phyloP scores from a whole-genome alignment of 2,329 filamentous ascomycete genomes.

The Fonsecaea erecta region DNA sequence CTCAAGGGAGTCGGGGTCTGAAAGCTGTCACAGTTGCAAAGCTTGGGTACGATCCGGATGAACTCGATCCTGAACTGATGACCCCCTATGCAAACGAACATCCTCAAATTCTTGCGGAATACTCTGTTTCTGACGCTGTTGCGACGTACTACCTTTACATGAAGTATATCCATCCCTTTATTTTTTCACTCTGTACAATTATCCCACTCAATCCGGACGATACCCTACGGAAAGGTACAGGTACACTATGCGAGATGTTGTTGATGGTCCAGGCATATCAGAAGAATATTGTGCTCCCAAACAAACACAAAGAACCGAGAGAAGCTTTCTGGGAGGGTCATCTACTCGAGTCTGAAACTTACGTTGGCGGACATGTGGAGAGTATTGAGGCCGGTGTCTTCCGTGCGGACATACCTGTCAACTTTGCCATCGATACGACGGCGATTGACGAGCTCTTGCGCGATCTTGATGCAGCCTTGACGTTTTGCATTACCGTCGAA shows the following conservation, averaged over 20 bases:
- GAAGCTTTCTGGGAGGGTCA: slow-evolving; percentile 98
- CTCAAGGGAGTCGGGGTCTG: slow-evolving; percentile 93
- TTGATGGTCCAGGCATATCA: slow-evolving; percentile 98
- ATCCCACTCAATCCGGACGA: slow-evolving; percentile 91
- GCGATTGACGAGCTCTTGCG: slow-evolving; percentile 86
- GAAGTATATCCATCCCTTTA: slow-evolving; percentile 99
- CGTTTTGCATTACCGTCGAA: slow-evolving; percentile 83
- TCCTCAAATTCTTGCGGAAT: slow-evolving; percentile 92
- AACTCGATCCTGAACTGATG: slow-evolving; percentile 97
- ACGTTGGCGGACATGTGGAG: slow-evolving; percentile 97
- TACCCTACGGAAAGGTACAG: slow-evolving; percentile 90
- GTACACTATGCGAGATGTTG: slow-evolving; percentile 98
- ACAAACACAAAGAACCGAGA: slow-evolving; percentile 89
- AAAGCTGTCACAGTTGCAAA: slow-evolving; percentile 98
- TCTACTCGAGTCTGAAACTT: slow-evolving; percentile 93
- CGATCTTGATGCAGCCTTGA: slow-evolving; percentile 85
- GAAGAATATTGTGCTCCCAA: slow-evolving; percentile 87
- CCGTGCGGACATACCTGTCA: slow-evolving; percentile 89
- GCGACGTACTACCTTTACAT: slow-evolving; percentile 99
- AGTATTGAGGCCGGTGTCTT: slow-evolving; percentile 99
- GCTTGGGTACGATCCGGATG: slow-evolving; percentile 96
- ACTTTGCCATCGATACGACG: slow-evolving; percentile 85
- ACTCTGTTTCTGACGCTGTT: slow-evolving; percentile 98
- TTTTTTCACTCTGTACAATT: slow-evolving; percentile 98
- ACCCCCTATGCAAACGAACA: slow-evolving; percentile 83